A percentile compares a stretch with the other conserved stretches of the same genome.
Evolutionary conservation across 106 monocot genomes (phyloP).

Genomic region (Agapanthus africanus): DNA sequence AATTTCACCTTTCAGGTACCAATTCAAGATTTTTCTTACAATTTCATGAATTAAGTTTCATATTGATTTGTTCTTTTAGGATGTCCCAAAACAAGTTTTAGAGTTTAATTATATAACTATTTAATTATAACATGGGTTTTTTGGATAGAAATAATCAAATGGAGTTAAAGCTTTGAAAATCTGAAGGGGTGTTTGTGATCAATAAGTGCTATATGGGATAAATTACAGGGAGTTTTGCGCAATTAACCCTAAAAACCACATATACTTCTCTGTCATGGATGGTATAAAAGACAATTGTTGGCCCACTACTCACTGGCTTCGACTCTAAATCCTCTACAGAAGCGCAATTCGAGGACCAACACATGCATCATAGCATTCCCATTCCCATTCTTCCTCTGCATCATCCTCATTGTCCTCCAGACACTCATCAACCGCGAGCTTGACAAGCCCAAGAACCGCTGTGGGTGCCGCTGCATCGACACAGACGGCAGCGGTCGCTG

Average conservation of each 20-base stretch:
- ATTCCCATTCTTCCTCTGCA: conserved; percentile 40
- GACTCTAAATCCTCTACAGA: conserved; percentile 30
- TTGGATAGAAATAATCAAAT: neutral
- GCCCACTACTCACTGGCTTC: too few species aligned
- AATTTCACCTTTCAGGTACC: conserved; percentile 55
- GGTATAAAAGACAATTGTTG: too few species aligned
- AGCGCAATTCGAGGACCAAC: conserved; percentile 41
- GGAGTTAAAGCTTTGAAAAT: too few species aligned
- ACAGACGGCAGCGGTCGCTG: conserved; percentile 18
- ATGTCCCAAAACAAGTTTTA: too few species aligned
- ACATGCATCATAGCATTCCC: conserved; percentile 31
- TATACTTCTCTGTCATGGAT: too few species aligned
- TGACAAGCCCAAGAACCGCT: conserved; percentile 34
- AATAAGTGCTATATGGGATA: too few species aligned
- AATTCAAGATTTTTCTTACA: neutral
- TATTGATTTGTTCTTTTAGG: neutral
- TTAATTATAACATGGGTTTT: neutral
- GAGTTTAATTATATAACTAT: too few species aligned
- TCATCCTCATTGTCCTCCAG: conserved; percentile 35
- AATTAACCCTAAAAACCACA: too few species aligned
- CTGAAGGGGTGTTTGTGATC: too few species aligned
- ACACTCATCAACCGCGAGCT: conserved; percentile 29
- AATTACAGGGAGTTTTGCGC: too few species aligned
- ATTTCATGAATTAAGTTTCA: neutral
- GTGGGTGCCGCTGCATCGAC: conserved; percentile 34